phyloP scores from a whole-genome alignment of 2,329 filamentous ascomycete species.

The Phialophora chinensis region DNA sequence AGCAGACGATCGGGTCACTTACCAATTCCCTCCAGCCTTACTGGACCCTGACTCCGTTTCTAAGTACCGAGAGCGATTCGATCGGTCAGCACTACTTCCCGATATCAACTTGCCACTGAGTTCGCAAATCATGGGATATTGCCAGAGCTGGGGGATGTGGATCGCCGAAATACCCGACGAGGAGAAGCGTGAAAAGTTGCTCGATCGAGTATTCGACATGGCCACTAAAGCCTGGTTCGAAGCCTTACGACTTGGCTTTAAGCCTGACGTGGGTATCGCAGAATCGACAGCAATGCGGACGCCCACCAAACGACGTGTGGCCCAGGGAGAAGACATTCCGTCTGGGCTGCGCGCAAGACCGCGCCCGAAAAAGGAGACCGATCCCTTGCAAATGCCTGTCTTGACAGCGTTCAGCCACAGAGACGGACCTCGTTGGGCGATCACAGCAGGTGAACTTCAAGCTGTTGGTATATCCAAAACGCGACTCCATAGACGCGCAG shows the following conservation, averaged over 20 bases:
- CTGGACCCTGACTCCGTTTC: constrained; percentile 1
- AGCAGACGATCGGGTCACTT: not conserved
- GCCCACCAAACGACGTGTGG: constrained; percentile 2
- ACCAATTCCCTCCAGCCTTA: constrained; percentile 15
- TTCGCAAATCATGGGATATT: constrained; percentile 32
- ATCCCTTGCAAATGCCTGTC: constrained; percentile 23
- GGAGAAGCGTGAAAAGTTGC: constrained; percentile 26
- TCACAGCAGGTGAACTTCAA: constrained; percentile 37
- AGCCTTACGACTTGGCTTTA: constrained; percentile 31
- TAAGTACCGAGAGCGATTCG: constrained; percentile 16
- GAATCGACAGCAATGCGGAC: not conserved
- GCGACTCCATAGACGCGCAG: constrained; percentile 29
- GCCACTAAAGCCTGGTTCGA: constrained; percentile 36
- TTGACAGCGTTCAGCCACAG: constrained; percentile 22
- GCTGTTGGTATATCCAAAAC: constrained; percentile 30
- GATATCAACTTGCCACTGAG: constrained; percentile 31
- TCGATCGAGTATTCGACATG: constrained; percentile 32
- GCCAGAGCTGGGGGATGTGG: constrained; percentile 33
- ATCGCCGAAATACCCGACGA: constrained; percentile 32
- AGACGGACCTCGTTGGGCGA: constrained; percentile 17
- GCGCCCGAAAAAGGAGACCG: constrained; percentile 16
- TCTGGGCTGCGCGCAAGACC: constrained; percentile 9
- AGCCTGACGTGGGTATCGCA: constrained; percentile 2
- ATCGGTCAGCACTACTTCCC: constrained; percentile 21
- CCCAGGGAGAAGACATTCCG: constrained; percentile 4